Conservation (phyloP, 495 filamentous ascomycete genomes). For the Hypoxylon subgilvum region DNA sequence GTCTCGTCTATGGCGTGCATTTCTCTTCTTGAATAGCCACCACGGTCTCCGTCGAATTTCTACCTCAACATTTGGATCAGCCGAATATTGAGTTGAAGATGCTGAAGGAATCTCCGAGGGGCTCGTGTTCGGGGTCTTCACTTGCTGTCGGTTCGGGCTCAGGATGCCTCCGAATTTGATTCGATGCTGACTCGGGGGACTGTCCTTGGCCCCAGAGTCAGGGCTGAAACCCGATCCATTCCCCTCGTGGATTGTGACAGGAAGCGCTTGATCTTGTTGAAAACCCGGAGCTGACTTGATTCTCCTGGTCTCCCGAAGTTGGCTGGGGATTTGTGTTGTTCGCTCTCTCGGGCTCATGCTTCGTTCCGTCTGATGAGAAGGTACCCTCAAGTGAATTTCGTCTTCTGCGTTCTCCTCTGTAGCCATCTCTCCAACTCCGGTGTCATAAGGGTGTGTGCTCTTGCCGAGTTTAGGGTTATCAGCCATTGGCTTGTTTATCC, state of each 20-base stretch:
- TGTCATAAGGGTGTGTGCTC: constrained; percentile 41
- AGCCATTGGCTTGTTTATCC: not conserved
- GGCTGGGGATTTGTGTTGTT: not conserved
- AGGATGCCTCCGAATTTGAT: constrained; percentile 13
- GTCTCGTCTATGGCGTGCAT: not conserved
- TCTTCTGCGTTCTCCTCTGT: not conserved
- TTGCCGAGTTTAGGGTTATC: constrained; percentile 21
- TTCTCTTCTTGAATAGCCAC: constrained; percentile 15
- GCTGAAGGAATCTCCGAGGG: not conserved
- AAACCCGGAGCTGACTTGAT: constrained; percentile 8
- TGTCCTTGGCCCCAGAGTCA: constrained; percentile 1
- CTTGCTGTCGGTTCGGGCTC: not conserved
- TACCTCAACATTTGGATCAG: not conserved
- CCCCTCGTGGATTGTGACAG: not conserved
- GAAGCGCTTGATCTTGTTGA: not conserved
- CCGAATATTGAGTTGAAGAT: not conserved
- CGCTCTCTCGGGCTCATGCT: not conserved
- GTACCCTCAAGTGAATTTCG: not conserved
- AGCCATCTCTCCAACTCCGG: constrained; percentile 17
- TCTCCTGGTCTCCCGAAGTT: constrained; percentile 5
- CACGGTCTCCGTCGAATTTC: constrained; percentile 1
- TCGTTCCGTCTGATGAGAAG: not conserved
- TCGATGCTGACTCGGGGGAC: not conserved
- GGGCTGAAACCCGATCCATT: constrained; percentile 1
- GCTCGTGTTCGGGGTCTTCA: not conserved